Evolutionary conservation across 2,329 filamentous ascomycete species (phyloP).

Genomic region (Diaporthe sp.): DNA sequence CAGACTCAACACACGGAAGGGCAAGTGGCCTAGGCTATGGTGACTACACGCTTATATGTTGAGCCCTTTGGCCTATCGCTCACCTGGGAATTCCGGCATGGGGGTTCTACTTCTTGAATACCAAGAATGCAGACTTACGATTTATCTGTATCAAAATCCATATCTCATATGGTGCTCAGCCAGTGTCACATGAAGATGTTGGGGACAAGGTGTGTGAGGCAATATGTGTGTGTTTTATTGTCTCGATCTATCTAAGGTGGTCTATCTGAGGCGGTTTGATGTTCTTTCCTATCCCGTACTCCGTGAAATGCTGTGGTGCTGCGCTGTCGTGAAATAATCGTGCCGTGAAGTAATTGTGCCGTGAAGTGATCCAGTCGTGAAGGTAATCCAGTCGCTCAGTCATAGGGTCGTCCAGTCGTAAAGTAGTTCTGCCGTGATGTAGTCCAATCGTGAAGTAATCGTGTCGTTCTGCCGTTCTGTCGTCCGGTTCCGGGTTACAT

Average conservation of each 20-base stretch:
- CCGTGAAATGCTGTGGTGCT: background rate
- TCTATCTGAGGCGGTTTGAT: background rate
- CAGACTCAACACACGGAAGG: background rate
- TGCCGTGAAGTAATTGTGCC: background rate
- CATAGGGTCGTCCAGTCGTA: background rate
- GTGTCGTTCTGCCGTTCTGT: background rate
- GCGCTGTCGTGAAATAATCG: background rate
- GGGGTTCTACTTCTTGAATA: too few relatives aligned
- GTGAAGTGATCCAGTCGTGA: too few relatives aligned
- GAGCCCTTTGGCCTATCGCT: background rate
- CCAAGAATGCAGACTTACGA: background rate
- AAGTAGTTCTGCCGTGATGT: background rate
- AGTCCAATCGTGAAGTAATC: background rate
- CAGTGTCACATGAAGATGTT: background rate
- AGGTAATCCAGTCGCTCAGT: too few relatives aligned
- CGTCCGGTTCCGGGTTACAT: too few relatives aligned
- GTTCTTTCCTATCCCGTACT: too few relatives aligned
- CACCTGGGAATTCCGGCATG: background rate
- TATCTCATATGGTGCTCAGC: too few relatives aligned
- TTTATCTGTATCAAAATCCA: background rate
- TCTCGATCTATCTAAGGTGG: background rate
- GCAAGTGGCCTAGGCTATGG: too few relatives aligned
- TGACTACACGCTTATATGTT: background rate
- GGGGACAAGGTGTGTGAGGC: background rate
- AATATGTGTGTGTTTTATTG: background rate